Evolutionary conservation across 441 rosid genomes (phyloP).

Genomic region (Syzygium syzygioides): DNA sequence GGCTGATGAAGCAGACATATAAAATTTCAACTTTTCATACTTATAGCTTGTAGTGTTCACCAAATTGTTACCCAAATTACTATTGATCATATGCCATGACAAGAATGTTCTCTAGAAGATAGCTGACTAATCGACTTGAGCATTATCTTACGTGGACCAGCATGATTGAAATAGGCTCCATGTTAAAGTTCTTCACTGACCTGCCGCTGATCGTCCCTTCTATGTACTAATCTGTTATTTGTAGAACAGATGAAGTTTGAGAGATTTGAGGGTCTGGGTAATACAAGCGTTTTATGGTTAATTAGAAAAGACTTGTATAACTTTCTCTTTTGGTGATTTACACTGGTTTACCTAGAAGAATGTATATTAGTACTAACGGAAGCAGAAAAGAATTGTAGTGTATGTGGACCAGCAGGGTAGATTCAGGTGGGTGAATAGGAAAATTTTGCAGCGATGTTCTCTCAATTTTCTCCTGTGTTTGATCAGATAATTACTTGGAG

Average conservation of each 20-base stretch:
- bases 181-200: neutral
- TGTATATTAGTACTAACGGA: neutral
- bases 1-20: neutral
- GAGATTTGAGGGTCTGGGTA: neutral
- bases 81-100: neutral
- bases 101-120: neutral
- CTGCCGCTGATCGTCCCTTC: neutral
- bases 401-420: neutral
- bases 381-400: neutral
- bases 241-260: neutral
- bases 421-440: neutral
- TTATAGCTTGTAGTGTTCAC: neutral
- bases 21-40: neutral
- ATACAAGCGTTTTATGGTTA: neutral
- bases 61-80: neutral
- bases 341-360: neutral
- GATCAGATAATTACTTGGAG: neutral
- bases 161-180: neutral
- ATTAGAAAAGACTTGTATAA: neutral
- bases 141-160: neutral
- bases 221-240: neutral
- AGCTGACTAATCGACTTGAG: neutral
- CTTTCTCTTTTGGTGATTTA: neutral
- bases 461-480: neutral
- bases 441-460: neutral